phyloP scores from a whole-genome alignment of 148 eudicot species.

The Polygonum aviculare region DNA sequence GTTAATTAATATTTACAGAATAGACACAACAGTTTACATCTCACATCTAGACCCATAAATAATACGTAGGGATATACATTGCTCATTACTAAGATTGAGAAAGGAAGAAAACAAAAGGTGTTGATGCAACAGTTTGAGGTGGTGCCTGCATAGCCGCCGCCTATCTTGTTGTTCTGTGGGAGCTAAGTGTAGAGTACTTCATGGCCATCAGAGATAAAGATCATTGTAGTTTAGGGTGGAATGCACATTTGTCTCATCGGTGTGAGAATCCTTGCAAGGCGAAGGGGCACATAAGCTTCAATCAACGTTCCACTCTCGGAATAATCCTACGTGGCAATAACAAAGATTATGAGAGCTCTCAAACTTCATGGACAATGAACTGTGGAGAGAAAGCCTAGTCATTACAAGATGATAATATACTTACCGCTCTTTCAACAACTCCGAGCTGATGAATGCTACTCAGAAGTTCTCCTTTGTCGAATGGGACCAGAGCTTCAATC shows the following conservation, averaged over 20 bases:
- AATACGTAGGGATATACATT: neutral
- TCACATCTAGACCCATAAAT: conserved; percentile 1
- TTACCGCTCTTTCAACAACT: conserved; percentile 78
- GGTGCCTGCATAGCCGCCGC: neutral
- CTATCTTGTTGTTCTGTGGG: conserved; percentile 19
- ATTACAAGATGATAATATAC: conserved; percentile 15
- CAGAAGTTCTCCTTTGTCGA: conserved; percentile 87
- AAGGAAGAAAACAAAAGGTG: neutral
- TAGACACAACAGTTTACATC: neutral
- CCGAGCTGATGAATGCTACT: conserved; percentile 79
- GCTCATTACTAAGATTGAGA: neutral
- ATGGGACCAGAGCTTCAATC: conserved; percentile 93
- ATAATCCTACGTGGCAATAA: conserved; percentile 45
- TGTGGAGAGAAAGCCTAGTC: neutral
- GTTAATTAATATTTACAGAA: conserved; percentile 9
- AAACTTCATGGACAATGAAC: neutral
- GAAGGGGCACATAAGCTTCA: conserved; percentile 81
- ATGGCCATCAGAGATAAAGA: neutral
- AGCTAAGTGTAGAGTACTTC: conserved; percentile 8
- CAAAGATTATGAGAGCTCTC: neutral
- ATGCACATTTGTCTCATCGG: conserved; percentile 75
- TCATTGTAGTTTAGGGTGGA: conserved; percentile 14
- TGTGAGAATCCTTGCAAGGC: conserved; percentile 82
- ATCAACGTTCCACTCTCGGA: conserved; percentile 75
- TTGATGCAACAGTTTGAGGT: neutral